Base-by-base conservation (phyloP, 2,329 filamentous ascomycete genomes). In the Fusarium sp. region DNA sequence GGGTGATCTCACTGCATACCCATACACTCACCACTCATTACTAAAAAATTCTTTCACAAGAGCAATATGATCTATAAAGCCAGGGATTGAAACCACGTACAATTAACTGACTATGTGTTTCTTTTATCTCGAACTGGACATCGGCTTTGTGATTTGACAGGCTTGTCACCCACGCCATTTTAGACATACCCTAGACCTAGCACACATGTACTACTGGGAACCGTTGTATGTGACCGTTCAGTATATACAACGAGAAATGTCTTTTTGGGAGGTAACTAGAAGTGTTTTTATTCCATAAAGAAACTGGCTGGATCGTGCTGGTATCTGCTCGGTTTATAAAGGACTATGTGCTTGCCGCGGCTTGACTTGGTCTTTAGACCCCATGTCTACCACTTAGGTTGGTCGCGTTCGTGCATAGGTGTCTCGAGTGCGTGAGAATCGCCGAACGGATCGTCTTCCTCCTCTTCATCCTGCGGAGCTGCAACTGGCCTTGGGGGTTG, bases 371-470 rank as follows among this genome's bases (percentile, higher is more conserved):
- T 15, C 47, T 51, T 22, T 24, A 16, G 13, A 30, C 20, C 16
- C 20, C 15, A 20, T 14, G 6, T 41, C 72, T 60, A 79, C 81
- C 81, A 82, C 44, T 68, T 71, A 10, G 80, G 80, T 66, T 81
- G 77, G 6, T 64, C 76, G 56, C 70, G 71, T 66, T 82, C 81
- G 26, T 72, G 48, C 11, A 71, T 68, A 12, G 80, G 81, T 38
- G 81, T 81, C 18, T 81, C 79, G 50, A 93, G 87, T 9, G 91
- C 93, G 79, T 97, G 95, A 45, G 89, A 89, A 80, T 97, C 94
- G 8, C 93, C 93, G 80, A 97, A 97, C 0, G 95, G 95, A 78
- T 97, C 90, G 71, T 96, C 89, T n/a, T 95, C 92, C 47, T 94
- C 92, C n/a, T 93, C 91, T 16, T 93, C 91, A 7, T 87, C 91